A percentile compares a stretch with the other conserved stretches of the same genome.
These are phyloP conservation scores for Trypanosoma conorhini DNA, from an alignment of 208 protist genomes.

Conservation along the genomic window DNA sequence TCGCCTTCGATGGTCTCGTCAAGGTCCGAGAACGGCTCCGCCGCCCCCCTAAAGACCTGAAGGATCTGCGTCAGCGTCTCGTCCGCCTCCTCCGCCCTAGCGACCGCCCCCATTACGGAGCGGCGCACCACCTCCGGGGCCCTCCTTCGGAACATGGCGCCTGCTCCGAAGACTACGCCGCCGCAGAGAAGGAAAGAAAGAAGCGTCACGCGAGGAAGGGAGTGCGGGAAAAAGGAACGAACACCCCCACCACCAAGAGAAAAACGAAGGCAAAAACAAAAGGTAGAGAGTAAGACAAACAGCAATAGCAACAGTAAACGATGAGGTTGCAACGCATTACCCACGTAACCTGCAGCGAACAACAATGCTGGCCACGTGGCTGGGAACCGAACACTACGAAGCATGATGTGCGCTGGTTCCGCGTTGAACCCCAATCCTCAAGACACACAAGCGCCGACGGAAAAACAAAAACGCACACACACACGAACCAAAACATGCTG, in stretches of 20 bases:
- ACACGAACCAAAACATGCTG: not conserved
- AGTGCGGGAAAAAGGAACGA: slow-evolving; percentile 17
- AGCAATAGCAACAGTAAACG: slow-evolving; percentile 5
- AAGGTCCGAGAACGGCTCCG: slow-evolving; percentile 59
- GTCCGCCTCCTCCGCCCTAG: slow-evolving; percentile 11
- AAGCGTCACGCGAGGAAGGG: not conserved
- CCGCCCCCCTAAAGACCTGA: slow-evolving; percentile 33
- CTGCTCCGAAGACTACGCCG: slow-evolving; percentile 1
- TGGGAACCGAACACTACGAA: too few species aligned
- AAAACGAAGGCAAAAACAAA: slow-evolving; percentile 19
- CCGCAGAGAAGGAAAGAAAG: not conserved
- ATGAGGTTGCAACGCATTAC: not conserved
- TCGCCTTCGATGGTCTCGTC: slow-evolving; percentile 55
- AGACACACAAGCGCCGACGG: too few species aligned
- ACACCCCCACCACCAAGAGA: slow-evolving; percentile 1
- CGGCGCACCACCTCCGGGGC: slow-evolving; percentile 15
- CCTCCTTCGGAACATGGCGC: slow-evolving; percentile 52
- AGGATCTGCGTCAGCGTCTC: slow-evolving; percentile 36
- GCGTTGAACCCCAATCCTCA: too few species aligned
- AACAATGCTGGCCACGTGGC: not conserved
- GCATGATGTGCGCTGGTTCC: too few species aligned
- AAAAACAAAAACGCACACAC: not conserved
- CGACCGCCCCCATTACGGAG: slow-evolving; percentile 14
- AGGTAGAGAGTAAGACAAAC: slow-evolving; percentile 1
- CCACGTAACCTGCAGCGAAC: not conserved